A percentile compares a stretch with the other conserved stretches of the same genome.
phyloP scores from a whole-genome alignment of 2,329 filamentous ascomycete species.

The Aspergillus clavatus region DNA sequence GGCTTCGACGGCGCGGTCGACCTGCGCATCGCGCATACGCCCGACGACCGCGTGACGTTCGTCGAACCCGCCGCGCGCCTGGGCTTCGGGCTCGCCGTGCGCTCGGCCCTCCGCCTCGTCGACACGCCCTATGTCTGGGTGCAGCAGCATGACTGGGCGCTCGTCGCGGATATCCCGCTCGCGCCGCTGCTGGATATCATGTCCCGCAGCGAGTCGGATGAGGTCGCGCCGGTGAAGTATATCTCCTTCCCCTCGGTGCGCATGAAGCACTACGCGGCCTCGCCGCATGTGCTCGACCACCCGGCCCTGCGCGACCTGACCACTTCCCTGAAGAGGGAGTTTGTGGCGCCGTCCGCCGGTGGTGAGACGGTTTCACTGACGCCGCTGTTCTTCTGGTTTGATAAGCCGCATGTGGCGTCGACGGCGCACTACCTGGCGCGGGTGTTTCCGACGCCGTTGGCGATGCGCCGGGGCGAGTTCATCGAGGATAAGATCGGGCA shows the following conservation, averaged over 20 bases:
- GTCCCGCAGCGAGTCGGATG: background rate
- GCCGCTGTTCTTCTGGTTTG: constrained; percentile 11
- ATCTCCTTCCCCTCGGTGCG: constrained; percentile 3
- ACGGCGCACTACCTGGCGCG: constrained; percentile 6
- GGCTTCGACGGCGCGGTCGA: constrained; percentile 3
- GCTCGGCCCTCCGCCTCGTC: constrained; percentile 4
- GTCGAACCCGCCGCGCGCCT: constrained; percentile 5
- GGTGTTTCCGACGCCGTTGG: constrained; percentile 8
- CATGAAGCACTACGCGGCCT: constrained; percentile 2
- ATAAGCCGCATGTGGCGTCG: constrained; percentile 8
- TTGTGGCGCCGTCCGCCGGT: background rate
- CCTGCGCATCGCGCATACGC: constrained; percentile 3
- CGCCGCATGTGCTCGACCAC: background rate
- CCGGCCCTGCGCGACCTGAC: background rate
- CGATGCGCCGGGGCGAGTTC: constrained; percentile 9
- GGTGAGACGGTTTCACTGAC: constrained; percentile 1
- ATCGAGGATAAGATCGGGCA: constrained; percentile 13
- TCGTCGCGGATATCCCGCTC: constrained; percentile 6
- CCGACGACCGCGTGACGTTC: constrained; percentile 1
- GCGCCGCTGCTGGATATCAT: constrained; percentile 3
- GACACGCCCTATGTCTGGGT: constrained; percentile 10
- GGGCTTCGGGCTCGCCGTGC: constrained; percentile 8
- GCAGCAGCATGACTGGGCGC: constrained; percentile 10
- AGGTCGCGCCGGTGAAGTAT: background rate
- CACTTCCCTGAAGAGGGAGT: background rate